phyloP scores from a whole-genome alignment of 306 rosid species.

The Albizia julibrissin region DNA sequence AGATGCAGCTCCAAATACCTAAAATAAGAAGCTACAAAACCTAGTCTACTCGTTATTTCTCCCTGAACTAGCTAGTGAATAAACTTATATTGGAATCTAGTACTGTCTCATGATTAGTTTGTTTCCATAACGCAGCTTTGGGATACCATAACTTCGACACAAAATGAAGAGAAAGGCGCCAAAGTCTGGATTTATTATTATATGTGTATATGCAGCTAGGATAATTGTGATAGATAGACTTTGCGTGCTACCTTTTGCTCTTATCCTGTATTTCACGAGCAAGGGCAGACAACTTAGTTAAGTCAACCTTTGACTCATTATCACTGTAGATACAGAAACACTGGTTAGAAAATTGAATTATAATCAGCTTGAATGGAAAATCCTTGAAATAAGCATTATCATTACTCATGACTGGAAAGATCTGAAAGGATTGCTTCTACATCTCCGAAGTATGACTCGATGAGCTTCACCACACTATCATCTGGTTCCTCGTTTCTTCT shows the following conservation, averaged over 20 bases:
- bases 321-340: constrained; percentile 43
- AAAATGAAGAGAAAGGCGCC: too few species aligned
- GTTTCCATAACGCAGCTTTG: too few species aligned
- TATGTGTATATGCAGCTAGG: background rate
- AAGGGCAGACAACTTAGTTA: constrained; percentile 41
- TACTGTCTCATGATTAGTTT: background rate
- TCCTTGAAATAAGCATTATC: constrained; percentile 7
- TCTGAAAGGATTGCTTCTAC: constrained; percentile 47
- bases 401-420: constrained; percentile 46
- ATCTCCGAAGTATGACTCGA: constrained; percentile 45
- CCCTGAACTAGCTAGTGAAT: background rate
- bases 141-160: too few species aligned
- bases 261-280: constrained; percentile 44
- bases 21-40: constrained; percentile 8
- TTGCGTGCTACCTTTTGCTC: constrained; percentile 52
- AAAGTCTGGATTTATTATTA: too few species aligned
- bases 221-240: constrained; percentile 1
- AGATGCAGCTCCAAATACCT: constrained; percentile 20
- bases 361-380: constrained; percentile 24
- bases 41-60: background rate
- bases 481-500: constrained; percentile 31
- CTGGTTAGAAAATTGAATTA: constrained; percentile 19
- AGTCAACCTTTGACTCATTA: constrained; percentile 29
- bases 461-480: constrained; percentile 31
- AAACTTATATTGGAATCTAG: background rate